phyloP scores from a whole-genome alignment of 164 flowering plant species.

The Vitis rupestris region DNA sequence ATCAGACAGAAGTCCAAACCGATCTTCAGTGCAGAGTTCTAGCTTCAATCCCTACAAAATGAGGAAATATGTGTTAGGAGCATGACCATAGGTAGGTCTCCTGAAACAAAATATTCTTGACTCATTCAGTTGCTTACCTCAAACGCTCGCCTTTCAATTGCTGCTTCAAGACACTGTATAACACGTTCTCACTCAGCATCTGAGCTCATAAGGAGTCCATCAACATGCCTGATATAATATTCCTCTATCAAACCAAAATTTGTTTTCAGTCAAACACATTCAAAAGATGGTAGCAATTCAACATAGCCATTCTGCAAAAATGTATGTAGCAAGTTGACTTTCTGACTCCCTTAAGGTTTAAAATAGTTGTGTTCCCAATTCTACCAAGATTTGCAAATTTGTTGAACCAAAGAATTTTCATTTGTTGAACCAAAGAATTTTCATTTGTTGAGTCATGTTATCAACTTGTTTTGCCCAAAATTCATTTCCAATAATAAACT shows the following conservation, averaged over 20 bases:
- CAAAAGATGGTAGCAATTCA: background rate
- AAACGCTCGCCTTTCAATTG: slow-evolving; percentile 77
- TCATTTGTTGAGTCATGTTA: no score
- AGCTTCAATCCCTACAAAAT: slow-evolving; percentile 67
- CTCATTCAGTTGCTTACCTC: slow-evolving; percentile 43
- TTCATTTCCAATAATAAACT: no score
- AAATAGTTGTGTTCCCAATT: no score
- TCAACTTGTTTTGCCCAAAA: no score
- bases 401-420: no score
- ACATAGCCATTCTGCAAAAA: no score
- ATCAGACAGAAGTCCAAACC: slow-evolving; percentile 83
- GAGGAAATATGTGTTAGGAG: slow-evolving; percentile 2
- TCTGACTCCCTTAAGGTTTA: no score
- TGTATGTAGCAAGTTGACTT: no score
- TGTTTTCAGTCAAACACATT: background rate
- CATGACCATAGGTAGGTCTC: background rate
- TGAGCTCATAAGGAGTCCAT: slow-evolving; percentile 83
- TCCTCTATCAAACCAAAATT: slow-evolving; percentile 45
- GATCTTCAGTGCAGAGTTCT: slow-evolving; percentile 68
- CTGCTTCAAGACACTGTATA: slow-evolving; percentile 66
- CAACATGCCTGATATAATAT: slow-evolving; percentile 78
- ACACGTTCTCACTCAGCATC: slow-evolving; percentile 56
- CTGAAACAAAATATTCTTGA: background rate
- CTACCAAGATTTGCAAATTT: no score
- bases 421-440: no score